Conservation (phyloP, 768 basidiomycete genomes). For the Aureoboletus auriporus region DNA sequence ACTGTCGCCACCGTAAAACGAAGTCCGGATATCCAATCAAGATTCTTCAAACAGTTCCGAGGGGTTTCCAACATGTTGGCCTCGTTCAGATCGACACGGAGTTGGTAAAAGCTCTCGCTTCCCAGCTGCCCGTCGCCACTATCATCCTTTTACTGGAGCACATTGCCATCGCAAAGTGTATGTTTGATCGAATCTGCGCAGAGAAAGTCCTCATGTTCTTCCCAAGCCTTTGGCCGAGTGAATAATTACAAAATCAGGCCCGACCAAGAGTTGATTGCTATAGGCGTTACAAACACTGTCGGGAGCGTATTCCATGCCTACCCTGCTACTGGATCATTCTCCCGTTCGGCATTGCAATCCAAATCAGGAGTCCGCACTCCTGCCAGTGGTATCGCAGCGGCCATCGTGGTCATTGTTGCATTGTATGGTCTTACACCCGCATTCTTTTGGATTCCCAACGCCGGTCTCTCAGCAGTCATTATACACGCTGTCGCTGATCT, state of each 20-base stretch:
- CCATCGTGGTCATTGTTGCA: conserved; percentile 87
- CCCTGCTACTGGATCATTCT: conserved; percentile 97
- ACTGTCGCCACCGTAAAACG: conserved; percentile 59
- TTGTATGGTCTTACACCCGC: conserved; percentile 92
- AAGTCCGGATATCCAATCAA: conserved; percentile 75
- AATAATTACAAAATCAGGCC: conserved; percentile 94
- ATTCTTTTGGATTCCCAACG: conserved; percentile 86
- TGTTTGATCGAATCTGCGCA: conserved; percentile 19
- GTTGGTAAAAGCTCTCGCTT: conserved; percentile 64
- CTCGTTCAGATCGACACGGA: conserved; percentile 40
- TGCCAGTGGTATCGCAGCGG: conserved; percentile 78
- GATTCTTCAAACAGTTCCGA: conserved; percentile 78
- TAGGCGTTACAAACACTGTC: conserved; percentile 93
- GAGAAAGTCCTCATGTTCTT: conserved; percentile 7
- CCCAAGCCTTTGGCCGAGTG: conserved; percentile 85
- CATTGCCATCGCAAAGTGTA: conserved; percentile 95
- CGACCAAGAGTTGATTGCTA: conserved; percentile 93
- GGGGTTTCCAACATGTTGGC: conserved; percentile 68
- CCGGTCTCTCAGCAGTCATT: conserved; percentile 87
- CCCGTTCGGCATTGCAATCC: conserved; percentile 92
- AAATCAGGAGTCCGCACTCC: conserved; percentile 98
- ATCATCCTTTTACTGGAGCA: conserved; percentile 92
- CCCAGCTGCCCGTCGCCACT: conserved; percentile 78
- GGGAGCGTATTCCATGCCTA: conserved; percentile 90
- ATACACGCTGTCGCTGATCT: conserved; percentile 90